Base-by-base conservation (phyloP, 2,329 filamentous ascomycete species). In the Xylaria sp. region DNA sequence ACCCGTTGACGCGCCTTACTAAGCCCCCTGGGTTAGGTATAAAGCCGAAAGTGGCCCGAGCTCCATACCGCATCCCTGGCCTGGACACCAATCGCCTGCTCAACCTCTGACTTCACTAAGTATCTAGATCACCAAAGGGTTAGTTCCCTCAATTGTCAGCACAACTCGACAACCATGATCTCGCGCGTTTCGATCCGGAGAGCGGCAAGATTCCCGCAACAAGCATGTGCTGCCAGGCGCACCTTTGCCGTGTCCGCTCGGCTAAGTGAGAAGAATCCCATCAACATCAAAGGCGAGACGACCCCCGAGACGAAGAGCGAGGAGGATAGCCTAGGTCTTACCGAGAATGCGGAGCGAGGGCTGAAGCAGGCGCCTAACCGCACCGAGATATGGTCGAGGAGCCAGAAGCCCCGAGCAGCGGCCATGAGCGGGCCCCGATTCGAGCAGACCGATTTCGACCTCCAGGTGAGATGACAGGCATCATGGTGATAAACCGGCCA, bases 361-460 rank as follows among this genome's bases (percentile, higher is more conserved):
- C 79, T 84, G 68, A 82, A 85, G 80, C 96, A 99, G 85, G 93
- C 95, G 36, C 96, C 96, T 24, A 99, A 99, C 85, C 89, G 94
- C 71, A 82, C 85, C 68, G 88, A 82, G 5, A 87, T 93, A 68
- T 99, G 96, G 96, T 93, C 93, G 69, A 84, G 89, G 78, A 97
- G 89, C 83, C 96, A 99, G 86, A 89, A 89, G 81, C 89, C 93
- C 47, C 87, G 95, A 76, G 87, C 89, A 62, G 82, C 89, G 81
- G 96, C 94, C 61, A 99, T 99, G 95, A 89, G 90, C 50, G 96
- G 96, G 50, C 96, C 96, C 72, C 87, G 95, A 75, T 99, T 99
- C 78, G 96, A 99, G 86, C 95, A 98, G 89, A 98, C 93, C 39
- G 93, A 97, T 77, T 95, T 98, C 83, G 89, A 91, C 75, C 83